Conservation (phyloP, 306 rosid genomes). For the Sphenostylis stenocarpa region DNA sequence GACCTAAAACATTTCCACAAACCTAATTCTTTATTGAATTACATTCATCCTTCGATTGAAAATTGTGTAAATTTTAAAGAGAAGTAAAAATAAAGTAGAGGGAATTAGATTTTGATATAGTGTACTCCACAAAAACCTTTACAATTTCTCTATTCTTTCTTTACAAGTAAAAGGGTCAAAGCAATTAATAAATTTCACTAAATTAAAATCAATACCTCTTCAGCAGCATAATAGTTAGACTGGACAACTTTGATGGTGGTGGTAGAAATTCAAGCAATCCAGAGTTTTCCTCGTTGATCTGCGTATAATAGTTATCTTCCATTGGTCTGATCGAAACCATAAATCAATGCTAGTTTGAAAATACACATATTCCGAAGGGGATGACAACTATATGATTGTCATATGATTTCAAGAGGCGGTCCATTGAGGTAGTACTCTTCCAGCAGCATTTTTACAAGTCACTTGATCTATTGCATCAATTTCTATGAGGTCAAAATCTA, state of each 20-base stretch:
- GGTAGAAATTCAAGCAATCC: not conserved
- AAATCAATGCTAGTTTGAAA: conserved; percentile 13
- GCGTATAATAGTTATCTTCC: not conserved
- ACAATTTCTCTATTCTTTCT: not conserved
- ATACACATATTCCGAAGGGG: not conserved
- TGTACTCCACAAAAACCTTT: not conserved
- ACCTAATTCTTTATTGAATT: no score
- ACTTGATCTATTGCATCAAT: conserved; percentile 35
- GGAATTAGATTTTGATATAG: not conserved
- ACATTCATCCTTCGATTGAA: no score
- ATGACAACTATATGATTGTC: conserved; percentile 3
- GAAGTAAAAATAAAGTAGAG: not conserved
- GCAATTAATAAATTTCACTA: not conserved
- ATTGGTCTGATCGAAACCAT: not conserved
- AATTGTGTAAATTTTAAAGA: not conserved
- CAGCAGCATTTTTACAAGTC: conserved; percentile 35
- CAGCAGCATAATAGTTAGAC: not conserved
- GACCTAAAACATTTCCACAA: no score
- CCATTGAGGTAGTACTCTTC: conserved; percentile 79
- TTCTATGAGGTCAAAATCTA: conserved; percentile 56
- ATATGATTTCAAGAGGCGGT: conserved; percentile 41
- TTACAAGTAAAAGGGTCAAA: not conserved
- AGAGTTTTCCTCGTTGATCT: not conserved
- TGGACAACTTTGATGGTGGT: not conserved
- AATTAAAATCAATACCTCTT: not conserved